Evolutionary conservation across 148 eudicot genomes (phyloP).

Genomic region (Tetragonia tetragonoides): DNA sequence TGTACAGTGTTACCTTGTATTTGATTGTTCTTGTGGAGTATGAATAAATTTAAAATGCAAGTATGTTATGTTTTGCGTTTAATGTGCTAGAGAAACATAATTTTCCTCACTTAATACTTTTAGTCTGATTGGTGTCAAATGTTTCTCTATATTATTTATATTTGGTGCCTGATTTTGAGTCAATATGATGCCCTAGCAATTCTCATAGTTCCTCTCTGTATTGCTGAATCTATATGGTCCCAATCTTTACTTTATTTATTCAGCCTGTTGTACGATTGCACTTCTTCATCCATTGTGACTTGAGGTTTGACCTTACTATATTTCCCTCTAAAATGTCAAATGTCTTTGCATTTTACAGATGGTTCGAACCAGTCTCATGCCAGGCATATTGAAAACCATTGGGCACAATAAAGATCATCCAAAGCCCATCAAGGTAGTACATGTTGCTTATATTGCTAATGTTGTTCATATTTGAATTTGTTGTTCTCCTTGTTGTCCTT

Average conservation of each 20-base stretch:
- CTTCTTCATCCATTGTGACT: not conserved
- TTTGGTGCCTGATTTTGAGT: not conserved
- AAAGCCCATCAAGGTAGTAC: conserved; percentile 86
- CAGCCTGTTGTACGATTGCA: not conserved
- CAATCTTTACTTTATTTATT: not conserved
- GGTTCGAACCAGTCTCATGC: conserved; percentile 82
- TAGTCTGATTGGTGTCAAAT: not conserved
- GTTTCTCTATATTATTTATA: not conserved
- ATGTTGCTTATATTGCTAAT: not conserved
- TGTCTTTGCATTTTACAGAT: conserved; percentile 45
- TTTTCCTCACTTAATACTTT: not conserved
- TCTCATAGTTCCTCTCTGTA: not conserved
- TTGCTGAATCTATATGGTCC: not conserved
- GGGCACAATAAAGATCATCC: conserved; percentile 94
- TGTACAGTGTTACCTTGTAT: too few species aligned
- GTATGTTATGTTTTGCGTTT: not conserved
- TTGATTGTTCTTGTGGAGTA: not conserved
- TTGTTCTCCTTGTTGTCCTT: not conserved
- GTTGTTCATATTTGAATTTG: not conserved
- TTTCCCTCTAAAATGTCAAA: not conserved
- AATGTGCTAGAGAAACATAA: not conserved
- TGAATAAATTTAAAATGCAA: not conserved
- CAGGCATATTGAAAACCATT: conserved; percentile 78
- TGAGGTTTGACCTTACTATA: not conserved
- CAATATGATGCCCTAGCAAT: not conserved